Percentiles rank a stretch among this genome's conserved stretches.
Evolutionary conservation across 1,284 basidiomycete species (phyloP).

Genomic region (Malassezia dermatis): DNA sequence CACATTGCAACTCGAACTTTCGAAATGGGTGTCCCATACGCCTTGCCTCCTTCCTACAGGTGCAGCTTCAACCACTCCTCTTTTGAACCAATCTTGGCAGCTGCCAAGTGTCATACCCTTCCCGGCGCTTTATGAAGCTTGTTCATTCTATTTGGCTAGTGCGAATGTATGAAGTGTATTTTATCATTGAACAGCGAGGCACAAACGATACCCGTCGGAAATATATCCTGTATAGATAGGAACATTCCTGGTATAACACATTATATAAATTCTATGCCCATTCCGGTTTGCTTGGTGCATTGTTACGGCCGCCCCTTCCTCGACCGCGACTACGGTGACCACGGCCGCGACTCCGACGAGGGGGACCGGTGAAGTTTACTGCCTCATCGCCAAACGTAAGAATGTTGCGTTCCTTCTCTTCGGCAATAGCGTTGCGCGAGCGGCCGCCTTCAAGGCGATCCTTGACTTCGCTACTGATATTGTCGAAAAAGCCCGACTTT

Average conservation of each 20-base stretch:
- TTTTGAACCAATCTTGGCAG: neutral
- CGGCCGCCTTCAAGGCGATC: slow-evolving; percentile 31
- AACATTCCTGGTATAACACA: neutral
- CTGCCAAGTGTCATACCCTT: neutral
- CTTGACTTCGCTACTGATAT: slow-evolving; percentile 40
- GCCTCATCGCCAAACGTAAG: slow-evolving; percentile 43
- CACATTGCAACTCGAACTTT: neutral
- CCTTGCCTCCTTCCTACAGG: neutral
- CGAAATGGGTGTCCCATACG: neutral
- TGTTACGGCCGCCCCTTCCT: neutral
- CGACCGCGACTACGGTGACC: slow-evolving; percentile 9
- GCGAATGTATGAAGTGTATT: neutral
- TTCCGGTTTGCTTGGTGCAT: neutral
- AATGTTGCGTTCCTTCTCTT: slow-evolving; percentile 40
- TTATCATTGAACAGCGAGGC: neutral
- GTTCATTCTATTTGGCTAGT: neutral
- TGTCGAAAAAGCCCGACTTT: slow-evolving; percentile 43
- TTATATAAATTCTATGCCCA: slow-evolving; percentile 5
- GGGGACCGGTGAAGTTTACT: slow-evolving; percentile 4
- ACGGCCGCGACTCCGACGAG: neutral
- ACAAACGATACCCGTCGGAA: neutral
- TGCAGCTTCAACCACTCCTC: neutral
- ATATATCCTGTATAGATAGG: neutral
- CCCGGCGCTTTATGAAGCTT: neutral
- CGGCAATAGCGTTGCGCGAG: slow-evolving; percentile 10